phyloP scores from a whole-genome alignment of 306 rosid genomes.

The Vicia villosa region DNA sequence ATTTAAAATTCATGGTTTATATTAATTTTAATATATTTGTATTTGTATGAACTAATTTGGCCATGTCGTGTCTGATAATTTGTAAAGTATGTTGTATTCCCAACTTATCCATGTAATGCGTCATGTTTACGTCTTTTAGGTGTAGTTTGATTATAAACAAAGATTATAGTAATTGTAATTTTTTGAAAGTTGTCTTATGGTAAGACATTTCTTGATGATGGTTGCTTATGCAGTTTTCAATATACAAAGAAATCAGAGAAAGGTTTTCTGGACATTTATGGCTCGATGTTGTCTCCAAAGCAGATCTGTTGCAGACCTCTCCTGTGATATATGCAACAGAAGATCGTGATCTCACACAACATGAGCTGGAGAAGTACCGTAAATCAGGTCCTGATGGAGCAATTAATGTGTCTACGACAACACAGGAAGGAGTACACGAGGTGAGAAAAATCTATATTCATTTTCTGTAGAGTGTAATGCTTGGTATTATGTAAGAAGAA shows the following conservation, averaged over 20 bases:
- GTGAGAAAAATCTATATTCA: conserved; percentile 49
- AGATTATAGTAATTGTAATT: not conserved
- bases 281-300: conserved; percentile 90
- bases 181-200: not conserved
- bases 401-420: conserved; percentile 65
- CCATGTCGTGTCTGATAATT: not conserved
- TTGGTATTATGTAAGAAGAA: not conserved
- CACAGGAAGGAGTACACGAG: conserved; percentile 67
- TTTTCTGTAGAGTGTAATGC: not conserved
- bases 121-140: not conserved
- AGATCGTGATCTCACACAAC: conserved; percentile 41
- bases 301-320: conserved; percentile 67
- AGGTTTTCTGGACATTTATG: conserved; percentile 73
- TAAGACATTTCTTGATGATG: conserved; percentile 21
- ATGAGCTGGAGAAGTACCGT: conserved; percentile 59
- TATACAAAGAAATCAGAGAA: conserved; percentile 80
- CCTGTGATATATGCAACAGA: conserved; percentile 79
- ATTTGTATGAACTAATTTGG: not conserved
- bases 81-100: not conserved
- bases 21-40: not conserved
- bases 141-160: conserved; percentile 3
- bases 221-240: conserved; percentile 62
- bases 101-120: not conserved
- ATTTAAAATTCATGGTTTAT: not conserved
- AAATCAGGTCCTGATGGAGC: conserved; percentile 83